phyloP scores from a whole-genome alignment of 176 grass and related monocot species.

The Lolium multiflorum region DNA sequence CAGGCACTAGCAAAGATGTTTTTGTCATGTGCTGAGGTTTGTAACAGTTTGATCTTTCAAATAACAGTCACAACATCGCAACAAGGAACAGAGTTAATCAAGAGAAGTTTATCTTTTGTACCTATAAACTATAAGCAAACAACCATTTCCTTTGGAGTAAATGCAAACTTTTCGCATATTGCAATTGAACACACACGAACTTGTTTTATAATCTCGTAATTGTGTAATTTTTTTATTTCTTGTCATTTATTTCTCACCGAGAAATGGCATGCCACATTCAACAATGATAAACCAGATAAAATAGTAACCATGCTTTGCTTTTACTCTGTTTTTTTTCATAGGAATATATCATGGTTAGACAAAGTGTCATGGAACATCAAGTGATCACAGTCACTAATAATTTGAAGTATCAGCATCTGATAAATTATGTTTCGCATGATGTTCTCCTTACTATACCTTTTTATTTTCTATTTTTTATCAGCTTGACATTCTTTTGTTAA shows the following conservation, averaged over 20 bases:
- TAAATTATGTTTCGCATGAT: not conserved
- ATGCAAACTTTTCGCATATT: constrained; percentile 18
- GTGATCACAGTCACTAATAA: constrained; percentile 2
- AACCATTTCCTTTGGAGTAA: constrained; percentile 15
- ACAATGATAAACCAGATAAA: constrained; percentile 12
- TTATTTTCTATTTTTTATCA: not conserved
- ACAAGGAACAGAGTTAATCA: constrained; percentile 8
- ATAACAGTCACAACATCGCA: constrained; percentile 11
- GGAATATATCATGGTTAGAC: not conserved
- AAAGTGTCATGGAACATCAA: not conserved
- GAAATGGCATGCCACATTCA: constrained; percentile 26
- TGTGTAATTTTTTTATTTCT: constrained; percentile 13
- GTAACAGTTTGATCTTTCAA: constrained; percentile 40
- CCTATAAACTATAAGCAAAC: not conserved
- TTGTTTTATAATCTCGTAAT: constrained; percentile 19
- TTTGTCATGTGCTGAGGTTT: constrained; percentile 92
- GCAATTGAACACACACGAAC: constrained; percentile 8
- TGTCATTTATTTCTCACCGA: not conserved
- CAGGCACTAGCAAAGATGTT: constrained; percentile 97
- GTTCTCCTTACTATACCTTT: not conserved
- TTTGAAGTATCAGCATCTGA: not conserved
- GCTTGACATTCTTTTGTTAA: constrained; percentile 5
- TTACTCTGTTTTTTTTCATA: not conserved
- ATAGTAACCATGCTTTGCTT: not conserved
- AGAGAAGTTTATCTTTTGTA: constrained; percentile 15